Evolutionary conservation across 2,329 filamentous ascomycete species (phyloP), one percentile per base, ranked within the genome.

Genomic region (Paramyrothecium sp.): DNA sequence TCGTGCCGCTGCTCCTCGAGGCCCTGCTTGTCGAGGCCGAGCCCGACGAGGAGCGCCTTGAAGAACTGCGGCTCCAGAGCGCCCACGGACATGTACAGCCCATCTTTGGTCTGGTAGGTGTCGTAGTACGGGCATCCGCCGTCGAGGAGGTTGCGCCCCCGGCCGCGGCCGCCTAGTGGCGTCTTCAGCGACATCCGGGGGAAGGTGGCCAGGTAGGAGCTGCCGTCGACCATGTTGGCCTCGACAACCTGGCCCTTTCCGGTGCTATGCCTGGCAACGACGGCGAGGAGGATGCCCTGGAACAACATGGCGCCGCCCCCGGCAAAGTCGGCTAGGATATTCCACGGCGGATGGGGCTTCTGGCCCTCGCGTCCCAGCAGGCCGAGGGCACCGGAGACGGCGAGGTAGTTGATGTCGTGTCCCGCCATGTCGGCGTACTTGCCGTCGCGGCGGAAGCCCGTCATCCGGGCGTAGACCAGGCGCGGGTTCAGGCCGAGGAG

Each of bases 341-440:
- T 98, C 7, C 80, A 85, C 0, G 95, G 95, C 19, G 93, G 83
- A 60, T 89, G 87, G 1, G 94, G 94, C 62, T 85, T 87, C 68
- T 88, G 84, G 17, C 80, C 82, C 26, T 78, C 77, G 1, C 89
- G 80, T 1, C 94, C 94, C 3, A 98, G 83, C 74, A 97, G 79
- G 0, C 83, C 82, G 26, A 98, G 75, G 1, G 90, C 88, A 0
- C 94, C 94, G 0, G 89, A 90, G 0, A 97, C 91, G 52, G 93
- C 91, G 47, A 98, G 88, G 74, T 98, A 98, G 70, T 98, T 97
- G 72, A 97, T 97, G 71, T 97, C 93, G 70, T 97, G 93, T 49
- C 93, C 93, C 0, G 93, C 92, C 93, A 97, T 97, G 67, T 83
- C 76, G 51, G 84, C 85, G 75, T 97, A 98, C 66, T 86, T 88